phyloP scores from a whole-genome alignment of 1,139 yeast species.

The Saccharomyces pastorianus region DNA sequence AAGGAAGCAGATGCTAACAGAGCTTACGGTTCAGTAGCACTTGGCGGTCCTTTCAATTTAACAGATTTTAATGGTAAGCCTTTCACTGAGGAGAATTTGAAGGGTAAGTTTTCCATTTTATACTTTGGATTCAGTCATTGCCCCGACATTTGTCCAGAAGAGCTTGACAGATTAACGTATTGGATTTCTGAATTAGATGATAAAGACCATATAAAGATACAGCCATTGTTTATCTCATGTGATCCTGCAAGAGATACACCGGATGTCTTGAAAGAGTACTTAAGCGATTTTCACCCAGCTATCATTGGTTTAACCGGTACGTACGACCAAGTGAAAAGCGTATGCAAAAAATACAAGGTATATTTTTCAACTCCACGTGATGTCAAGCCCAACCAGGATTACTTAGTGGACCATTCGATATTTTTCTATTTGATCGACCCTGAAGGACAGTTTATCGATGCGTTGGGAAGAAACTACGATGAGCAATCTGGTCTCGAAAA shows the following conservation, averaged over 20 bases:
- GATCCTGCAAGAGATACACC: conserved; percentile 94
- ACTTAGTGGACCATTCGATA: conserved; percentile 91
- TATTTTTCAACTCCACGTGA: conserved; percentile 79
- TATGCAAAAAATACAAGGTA: conserved; percentile 83
- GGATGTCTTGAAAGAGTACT: conserved; percentile 66
- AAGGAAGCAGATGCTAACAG: conserved; percentile 76
- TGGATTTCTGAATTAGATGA: conserved; percentile 61
- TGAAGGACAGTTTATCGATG: conserved; percentile 91
- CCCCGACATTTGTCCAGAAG: conserved; percentile 98
- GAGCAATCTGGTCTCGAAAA: conserved; percentile 73
- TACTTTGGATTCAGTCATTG: conserved; percentile 96
- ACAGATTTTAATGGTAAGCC: conserved; percentile 59
- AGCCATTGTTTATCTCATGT: conserved; percentile 88
- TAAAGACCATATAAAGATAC: conserved; percentile 52
- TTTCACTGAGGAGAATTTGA: conserved; percentile 69
- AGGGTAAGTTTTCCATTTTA: conserved; percentile 68
- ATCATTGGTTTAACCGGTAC: conserved; percentile 88
- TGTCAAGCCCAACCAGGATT: conserved; percentile 61
- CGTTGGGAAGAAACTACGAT: conserved; percentile 82
- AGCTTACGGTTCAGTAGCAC: conserved; percentile 83
- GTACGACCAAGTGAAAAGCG: conserved; percentile 71
- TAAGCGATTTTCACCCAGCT: conserved; percentile 79
- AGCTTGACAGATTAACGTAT: conserved; percentile 78
- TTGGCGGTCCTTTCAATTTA: conserved; percentile 82
- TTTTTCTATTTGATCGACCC: conserved; percentile 95